phyloP scores from a whole-genome alignment of 176 grass and related monocot genomes.

The Aegilops bicornis region DNA sequence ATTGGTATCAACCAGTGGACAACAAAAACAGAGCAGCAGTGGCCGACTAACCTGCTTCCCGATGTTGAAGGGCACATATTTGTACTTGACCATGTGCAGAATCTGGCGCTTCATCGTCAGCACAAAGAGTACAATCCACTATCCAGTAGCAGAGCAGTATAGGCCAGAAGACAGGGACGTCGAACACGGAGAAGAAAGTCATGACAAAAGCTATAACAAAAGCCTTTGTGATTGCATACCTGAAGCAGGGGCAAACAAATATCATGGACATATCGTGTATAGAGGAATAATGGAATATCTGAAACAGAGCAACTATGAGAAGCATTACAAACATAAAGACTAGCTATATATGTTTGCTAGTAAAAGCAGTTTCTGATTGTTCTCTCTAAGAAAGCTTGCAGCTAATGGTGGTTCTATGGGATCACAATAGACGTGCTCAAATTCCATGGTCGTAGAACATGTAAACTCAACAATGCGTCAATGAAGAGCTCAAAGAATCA shows the following conservation, averaged over 20 bases:
- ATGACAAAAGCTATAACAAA: conserved; percentile 85
- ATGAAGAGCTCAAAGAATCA: background rate
- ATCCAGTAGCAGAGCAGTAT: conserved; percentile 95
- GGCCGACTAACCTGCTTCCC: conserved; percentile 79
- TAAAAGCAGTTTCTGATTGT: background rate
- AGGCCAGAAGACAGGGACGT: conserved; percentile 95
- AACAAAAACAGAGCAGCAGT: background rate
- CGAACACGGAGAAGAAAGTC: conserved; percentile 97
- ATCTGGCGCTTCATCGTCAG: conserved; percentile 97
- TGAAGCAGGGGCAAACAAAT: conserved; percentile 29
- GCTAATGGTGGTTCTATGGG: background rate
- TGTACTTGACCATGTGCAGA: conserved; percentile 90
- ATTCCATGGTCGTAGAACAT: background rate
- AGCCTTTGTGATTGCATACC: conserved; percentile 97
- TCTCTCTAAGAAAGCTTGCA: background rate
- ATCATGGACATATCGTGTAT: too few species aligned
- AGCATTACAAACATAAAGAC: too few species aligned
- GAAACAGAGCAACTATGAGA: background rate
- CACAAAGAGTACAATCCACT: conserved; percentile 88
- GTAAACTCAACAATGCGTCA: background rate
- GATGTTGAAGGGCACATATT: conserved; percentile 69
- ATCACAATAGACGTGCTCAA: background rate
- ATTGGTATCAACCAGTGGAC: background rate
- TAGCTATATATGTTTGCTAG: background rate
- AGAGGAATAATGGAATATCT: background rate